phyloP scores from a whole-genome alignment of 192 early-diverging fungal species.

The Backusella macrospora region DNA sequence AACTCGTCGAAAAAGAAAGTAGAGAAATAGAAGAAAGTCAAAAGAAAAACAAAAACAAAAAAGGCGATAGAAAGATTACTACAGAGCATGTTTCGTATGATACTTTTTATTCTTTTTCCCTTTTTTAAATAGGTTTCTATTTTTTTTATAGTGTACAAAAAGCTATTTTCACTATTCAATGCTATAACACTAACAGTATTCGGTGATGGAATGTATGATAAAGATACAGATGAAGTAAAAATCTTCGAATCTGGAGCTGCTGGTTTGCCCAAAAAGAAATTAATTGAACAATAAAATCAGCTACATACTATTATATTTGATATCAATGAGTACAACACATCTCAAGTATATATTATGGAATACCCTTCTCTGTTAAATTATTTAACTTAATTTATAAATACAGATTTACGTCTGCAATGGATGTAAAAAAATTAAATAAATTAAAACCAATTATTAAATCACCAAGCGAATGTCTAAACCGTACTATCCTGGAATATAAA shows the following conservation, averaged over 20 bases:
- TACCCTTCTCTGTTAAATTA: too few species aligned
- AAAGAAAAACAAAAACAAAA: background rate
- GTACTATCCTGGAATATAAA: background rate
- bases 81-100: background rate
- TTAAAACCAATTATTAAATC: background rate
- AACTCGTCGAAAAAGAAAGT: background rate
- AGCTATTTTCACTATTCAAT: background rate
- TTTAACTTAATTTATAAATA: too few species aligned
- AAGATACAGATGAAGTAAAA: background rate
- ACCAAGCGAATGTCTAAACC: background rate
- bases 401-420: too few species aligned
- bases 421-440: background rate
- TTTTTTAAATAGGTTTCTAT: background rate
- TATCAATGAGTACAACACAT: background rate
- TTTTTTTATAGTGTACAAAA: background rate
- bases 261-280: background rate
- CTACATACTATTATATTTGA: background rate
- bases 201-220: too few species aligned
- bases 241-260: background rate
- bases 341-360: background rate
- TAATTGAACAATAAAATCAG: background rate
- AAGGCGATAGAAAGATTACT: background rate
- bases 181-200: background rate
- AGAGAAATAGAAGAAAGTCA: background rate
- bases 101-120: background rate